A percentile compares a stretch with the other conserved stretches of the same genome.
Conservation (phyloP, 2,329 filamentous ascomycete genomes). For the Camillea tinctor region DNA sequence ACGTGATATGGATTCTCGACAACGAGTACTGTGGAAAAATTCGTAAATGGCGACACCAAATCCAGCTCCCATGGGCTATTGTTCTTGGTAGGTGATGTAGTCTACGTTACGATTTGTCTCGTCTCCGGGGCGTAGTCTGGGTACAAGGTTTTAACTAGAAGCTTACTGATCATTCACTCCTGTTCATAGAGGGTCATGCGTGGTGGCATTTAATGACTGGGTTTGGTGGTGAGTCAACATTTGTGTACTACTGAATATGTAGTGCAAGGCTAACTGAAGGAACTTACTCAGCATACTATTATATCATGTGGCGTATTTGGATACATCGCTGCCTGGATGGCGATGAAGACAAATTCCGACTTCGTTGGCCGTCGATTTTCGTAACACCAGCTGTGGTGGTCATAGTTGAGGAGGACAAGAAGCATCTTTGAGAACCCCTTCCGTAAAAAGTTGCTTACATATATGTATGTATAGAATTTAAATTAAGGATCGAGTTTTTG, state of each 20-base stretch:
- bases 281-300: background rate
- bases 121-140: background rate
- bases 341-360: constrained; percentile 66
- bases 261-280: constrained; percentile 11
- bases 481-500: too few species aligned
- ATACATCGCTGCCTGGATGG: constrained; percentile 74
- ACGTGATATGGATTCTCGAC: constrained; percentile 76
- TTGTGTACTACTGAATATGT: background rate
- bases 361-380: constrained; percentile 66
- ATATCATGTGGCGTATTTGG: constrained; percentile 79
- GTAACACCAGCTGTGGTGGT: constrained; percentile 52
- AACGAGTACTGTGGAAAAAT: constrained; percentile 71
- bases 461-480: too few species aligned
- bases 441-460: too few species aligned
- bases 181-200: constrained; percentile 29
- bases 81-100: constrained; percentile 48
- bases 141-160: background rate
- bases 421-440: constrained; percentile 15
- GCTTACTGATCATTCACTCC: background rate
- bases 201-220: constrained; percentile 80
- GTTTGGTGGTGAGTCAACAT: constrained; percentile 46
- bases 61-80: constrained; percentile 79
- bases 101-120: background rate
- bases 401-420: constrained; percentile 32
- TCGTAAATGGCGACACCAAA: constrained; percentile 60